Evolutionary conservation across 208 protist genomes (phyloP).

Genomic region (Trypanosoma cruzi): DNA sequence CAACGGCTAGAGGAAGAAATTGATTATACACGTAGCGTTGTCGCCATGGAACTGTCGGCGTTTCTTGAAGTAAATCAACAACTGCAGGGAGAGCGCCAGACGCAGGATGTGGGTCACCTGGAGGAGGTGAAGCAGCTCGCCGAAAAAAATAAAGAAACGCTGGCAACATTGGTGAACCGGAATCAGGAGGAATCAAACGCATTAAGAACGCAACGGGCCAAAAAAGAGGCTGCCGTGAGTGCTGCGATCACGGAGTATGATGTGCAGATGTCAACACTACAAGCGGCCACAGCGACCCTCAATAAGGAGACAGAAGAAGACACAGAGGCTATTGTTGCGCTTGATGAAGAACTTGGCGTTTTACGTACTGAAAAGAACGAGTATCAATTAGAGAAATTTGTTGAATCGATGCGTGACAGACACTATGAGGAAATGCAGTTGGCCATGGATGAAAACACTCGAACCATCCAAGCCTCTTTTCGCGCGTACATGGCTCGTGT

Average conservation of each 20-base stretch:
- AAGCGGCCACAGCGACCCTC: slow-evolving; percentile 46
- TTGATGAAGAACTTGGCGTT: slow-evolving; percentile 64
- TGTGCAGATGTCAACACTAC: slow-evolving; percentile 50
- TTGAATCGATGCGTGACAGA: slow-evolving; percentile 67
- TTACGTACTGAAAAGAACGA: slow-evolving; percentile 58
- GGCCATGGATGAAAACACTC: slow-evolving; percentile 44
- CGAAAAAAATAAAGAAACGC: slow-evolving; percentile 37
- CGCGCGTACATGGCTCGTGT: slow-evolving; percentile 61
- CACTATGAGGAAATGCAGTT: slow-evolving; percentile 57
- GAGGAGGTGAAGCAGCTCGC: slow-evolving; percentile 46
- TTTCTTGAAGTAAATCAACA: slow-evolving; percentile 62
- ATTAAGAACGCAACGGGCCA: slow-evolving; percentile 69
- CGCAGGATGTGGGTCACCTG: slow-evolving; percentile 51
- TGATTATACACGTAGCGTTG: slow-evolving; percentile 61
- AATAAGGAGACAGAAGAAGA: slow-evolving; percentile 79
- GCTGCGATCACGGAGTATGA: slow-evolving; percentile 88
- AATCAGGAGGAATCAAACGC: slow-evolving; percentile 58
- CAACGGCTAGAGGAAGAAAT: slow-evolving; percentile 72
- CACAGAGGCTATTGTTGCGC: slow-evolving; percentile 57
- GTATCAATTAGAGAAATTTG: slow-evolving; percentile 71
- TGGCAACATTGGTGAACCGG: slow-evolving; percentile 38
- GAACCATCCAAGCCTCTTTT: slow-evolving; percentile 89
- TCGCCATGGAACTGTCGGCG: slow-evolving; percentile 72
- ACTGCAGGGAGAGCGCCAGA: slow-evolving; percentile 48
- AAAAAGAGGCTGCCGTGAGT: slow-evolving; percentile 83